These are phyloP conservation scores for Suillus lakei DNA, from an alignment of 768 basidiomycete genomes.

Conservation along the genomic window DNA sequence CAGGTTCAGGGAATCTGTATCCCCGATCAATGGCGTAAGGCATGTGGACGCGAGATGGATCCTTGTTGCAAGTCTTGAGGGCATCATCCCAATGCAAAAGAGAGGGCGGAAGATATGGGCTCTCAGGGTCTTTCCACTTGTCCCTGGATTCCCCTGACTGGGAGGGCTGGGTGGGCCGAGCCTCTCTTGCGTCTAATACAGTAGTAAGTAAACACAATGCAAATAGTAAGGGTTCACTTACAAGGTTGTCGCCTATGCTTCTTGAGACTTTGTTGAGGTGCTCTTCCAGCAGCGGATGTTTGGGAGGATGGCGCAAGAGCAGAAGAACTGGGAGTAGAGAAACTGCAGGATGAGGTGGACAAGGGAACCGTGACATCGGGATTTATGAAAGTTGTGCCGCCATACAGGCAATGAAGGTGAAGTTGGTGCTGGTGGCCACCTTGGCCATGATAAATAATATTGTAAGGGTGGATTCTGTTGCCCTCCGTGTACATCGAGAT, in stretches of 20 bases:
- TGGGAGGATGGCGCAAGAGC: background rate
- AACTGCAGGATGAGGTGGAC: background rate
- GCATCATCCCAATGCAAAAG: conserved; percentile 1
- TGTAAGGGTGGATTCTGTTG: background rate
- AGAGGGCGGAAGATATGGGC: background rate
- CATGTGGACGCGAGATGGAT: conserved; percentile 1
- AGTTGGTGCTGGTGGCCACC: background rate
- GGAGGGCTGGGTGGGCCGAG: background rate
- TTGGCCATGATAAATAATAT: background rate
- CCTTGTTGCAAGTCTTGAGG: conserved; percentile 1
- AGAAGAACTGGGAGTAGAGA: background rate
- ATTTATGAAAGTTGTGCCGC: background rate
- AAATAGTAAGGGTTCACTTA: background rate
- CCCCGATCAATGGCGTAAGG: conserved; percentile 1
- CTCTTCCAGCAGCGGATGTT: background rate
- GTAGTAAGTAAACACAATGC: background rate
- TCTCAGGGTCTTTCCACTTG: conserved; percentile 5
- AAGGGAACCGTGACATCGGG: background rate
- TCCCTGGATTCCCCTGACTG: conserved; percentile 5
- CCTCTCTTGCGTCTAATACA: background rate
- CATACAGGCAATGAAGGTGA: background rate
- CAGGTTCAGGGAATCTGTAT: conserved; percentile 12
- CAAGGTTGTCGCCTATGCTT: background rate
- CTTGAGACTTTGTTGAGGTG: background rate
- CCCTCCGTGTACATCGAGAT: background rate